Conservation (phyloP, 352 stramenopile species). For the Pythium monospermum region DNA sequence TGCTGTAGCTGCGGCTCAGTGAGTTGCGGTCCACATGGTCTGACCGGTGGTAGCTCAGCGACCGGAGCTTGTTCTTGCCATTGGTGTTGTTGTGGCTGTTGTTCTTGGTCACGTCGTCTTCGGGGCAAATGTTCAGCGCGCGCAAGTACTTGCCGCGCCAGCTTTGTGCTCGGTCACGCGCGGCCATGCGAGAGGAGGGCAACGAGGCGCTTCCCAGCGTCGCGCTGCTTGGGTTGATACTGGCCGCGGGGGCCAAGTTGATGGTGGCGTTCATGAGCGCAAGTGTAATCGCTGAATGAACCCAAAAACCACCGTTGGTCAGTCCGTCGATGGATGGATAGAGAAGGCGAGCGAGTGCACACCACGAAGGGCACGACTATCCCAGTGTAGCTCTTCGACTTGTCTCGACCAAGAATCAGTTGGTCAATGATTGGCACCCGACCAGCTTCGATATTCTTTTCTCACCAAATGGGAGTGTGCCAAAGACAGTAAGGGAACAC, state of each 20-base stretch:
- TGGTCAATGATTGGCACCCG: no score
- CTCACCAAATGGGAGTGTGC: no score
- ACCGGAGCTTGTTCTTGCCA: conserved; percentile 1
- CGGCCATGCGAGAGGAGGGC: conserved; percentile 5
- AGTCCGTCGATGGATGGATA: no score
- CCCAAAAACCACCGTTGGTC: no score
- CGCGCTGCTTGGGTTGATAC: conserved; percentile 1
- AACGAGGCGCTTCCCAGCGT: conserved; percentile 1
- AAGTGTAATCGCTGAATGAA: no score
- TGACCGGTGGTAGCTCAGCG: conserved; percentile 11
- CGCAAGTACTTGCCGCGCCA: conserved; percentile 75
- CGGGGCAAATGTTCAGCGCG: conserved; percentile 67
- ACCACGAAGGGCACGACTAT: no score
- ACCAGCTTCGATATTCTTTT: no score
- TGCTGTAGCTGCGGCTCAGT: conserved; percentile 24
- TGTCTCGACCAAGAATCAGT: no score
- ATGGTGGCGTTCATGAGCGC: no score
- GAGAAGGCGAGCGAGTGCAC: no score
- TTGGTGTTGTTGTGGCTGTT: background rate
- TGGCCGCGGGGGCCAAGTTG: conserved; percentile 1
- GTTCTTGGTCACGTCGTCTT: conserved; percentile 28
- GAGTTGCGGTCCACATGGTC: conserved; percentile 8
- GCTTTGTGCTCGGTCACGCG: conserved; percentile 31
- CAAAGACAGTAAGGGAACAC: no score
- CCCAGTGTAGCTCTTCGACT: no score